These are phyloP conservation scores for Amphichorda felina DNA, from an alignment of 2,329 filamentous ascomycete genomes.

Conservation along the genomic window DNA sequence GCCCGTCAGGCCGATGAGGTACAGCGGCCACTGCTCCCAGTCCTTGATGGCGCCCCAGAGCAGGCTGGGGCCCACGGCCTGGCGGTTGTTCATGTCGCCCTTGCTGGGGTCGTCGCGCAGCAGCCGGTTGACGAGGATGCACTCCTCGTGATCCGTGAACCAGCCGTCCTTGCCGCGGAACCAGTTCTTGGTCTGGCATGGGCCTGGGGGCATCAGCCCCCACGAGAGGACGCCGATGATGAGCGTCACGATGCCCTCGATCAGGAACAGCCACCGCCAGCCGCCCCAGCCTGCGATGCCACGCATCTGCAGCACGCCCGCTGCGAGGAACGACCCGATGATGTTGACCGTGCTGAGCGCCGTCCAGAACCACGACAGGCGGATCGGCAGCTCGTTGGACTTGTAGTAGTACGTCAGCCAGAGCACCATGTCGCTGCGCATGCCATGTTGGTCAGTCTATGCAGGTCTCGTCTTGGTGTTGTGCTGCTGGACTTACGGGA, in stretches of 20 bases:
- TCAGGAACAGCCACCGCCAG: conserved; percentile 22
- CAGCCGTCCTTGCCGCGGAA: conserved; percentile 47
- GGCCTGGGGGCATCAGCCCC: conserved; percentile 31
- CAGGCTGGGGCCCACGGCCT: conserved; percentile 22
- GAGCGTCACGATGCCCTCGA: conserved; percentile 20
- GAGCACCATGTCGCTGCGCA: conserved; percentile 34
- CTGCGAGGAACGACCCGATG: conserved; percentile 35
- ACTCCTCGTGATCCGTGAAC: conserved; percentile 49
- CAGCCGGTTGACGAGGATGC: conserved; percentile 49
- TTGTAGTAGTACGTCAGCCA: conserved; percentile 71
- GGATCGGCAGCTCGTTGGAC: conserved; percentile 53
- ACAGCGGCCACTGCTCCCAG: conserved; percentile 49
- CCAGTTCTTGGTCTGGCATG: conserved; percentile 39
- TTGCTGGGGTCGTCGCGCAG: conserved; percentile 49
- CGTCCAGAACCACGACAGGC: conserved; percentile 60
- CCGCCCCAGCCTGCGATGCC: conserved; percentile 23
- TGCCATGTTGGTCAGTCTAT: not conserved
- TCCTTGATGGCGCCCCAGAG: conserved; percentile 42
- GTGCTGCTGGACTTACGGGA: conserved; percentile 29
- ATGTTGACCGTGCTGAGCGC: conserved; percentile 47
- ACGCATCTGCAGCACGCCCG: conserved; percentile 23
- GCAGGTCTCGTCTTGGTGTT: no score
- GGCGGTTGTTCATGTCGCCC: conserved; percentile 48
- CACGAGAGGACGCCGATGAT: conserved; percentile 29
- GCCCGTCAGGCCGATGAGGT: conserved; percentile 36